Base-by-base conservation (phyloP, 192 early-diverging fungal species). In the Coemansia sp. region DNA sequence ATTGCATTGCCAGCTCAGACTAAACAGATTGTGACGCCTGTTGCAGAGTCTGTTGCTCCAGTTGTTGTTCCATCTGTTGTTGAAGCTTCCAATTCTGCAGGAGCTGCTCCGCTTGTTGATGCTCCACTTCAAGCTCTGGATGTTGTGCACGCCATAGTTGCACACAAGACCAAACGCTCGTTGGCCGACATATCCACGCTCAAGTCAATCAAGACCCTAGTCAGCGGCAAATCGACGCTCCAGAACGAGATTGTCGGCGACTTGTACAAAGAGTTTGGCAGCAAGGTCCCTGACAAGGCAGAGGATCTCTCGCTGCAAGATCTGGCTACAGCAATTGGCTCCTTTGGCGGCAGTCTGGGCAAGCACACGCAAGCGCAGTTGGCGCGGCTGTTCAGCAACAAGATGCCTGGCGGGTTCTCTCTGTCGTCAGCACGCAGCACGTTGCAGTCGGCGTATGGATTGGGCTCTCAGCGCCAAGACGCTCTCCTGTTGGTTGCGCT, bases 231-330 rank as follows among this genome's bases (percentile, higher is more conserved):
- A 75, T 91, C 89, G 12, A 96, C 92, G 40, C 84, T 97, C 18
- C 94, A 97, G 68, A 98, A 98, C 82, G 95, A 98, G 63, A 93
- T 98, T 36, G 81, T 98, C 48, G 95, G 94, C 74, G 94, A 95
- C 68, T 77, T 98, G 40, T 90, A 89, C 56, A 94, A 92, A 63
- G 95, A 98, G 74, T 94, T 98, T 82, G 87, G 87, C 60, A 84
- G 80, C 50, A 85, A 81, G 53, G 83, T 93, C 53, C 90, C 93
- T 18, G 94, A 95, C 69, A 94, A 94, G 76, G 86, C 91, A 53
- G 95, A 98, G 68, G 93, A 98, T 72, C 77, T 89, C 43, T 88
- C 94, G 29, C 78, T 96, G 53, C 84, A 84, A 33, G 94, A 96
- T 61, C 85, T 94, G 27, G 87, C 85, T 37, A 72, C 83, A 29